Evolutionary conservation across 495 filamentous ascomycete species (phyloP), one percentile per base, ranked within the genome.

Genomic region (Trichoderma parareesei): DNA sequence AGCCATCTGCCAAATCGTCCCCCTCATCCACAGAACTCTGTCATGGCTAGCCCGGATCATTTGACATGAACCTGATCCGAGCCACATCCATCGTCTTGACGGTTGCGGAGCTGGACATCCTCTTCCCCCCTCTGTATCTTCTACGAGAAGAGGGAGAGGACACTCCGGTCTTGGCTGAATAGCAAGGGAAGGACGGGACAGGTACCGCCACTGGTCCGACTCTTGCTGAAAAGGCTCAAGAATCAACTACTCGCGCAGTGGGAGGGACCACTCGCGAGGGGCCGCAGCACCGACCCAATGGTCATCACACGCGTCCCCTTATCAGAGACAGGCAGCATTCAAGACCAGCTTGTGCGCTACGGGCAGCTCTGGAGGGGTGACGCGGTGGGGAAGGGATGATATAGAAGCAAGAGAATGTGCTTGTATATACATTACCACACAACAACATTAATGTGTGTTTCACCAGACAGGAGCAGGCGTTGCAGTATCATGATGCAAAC

Each of bases 221-320:
- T 38, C 53, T 57, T 57, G 0, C 4, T 7, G 37, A 33, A 33
- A 37, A 14, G 10, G 53, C 53, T 57, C 53, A 57, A 57, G 53
- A 37, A 57, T 57, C 53, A 57, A 35, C 53, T 57, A 37, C 53
- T 57, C 53, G 53, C 27, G 53, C 27, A 37, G 33, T 37, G 48
- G 48, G 48, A 55, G 48, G 48, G n/a, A 55, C 48, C 20, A 57
- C 53, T 35, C 33, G 8, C 53, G 61, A 63, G 61, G 61, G 61
- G 61, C 43, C 61, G 61, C 20, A 63, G 61, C 61, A 63, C 35
- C 61, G 61, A 63, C 61, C 61, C 61, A 43, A 63, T 63, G 40
- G 61, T 63, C 43, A 63, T 57, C 61, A 63, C 61, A 35, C 43
- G 61, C 61, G 61, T 33, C 53, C 20, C 27, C 20, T 13, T 20